Percentiles rank a stretch among this genome's conserved stretches.
Evolutionary conservation across 192 early-diverging fungal species (phyloP).

Genomic region (Coemansia sp.): DNA sequence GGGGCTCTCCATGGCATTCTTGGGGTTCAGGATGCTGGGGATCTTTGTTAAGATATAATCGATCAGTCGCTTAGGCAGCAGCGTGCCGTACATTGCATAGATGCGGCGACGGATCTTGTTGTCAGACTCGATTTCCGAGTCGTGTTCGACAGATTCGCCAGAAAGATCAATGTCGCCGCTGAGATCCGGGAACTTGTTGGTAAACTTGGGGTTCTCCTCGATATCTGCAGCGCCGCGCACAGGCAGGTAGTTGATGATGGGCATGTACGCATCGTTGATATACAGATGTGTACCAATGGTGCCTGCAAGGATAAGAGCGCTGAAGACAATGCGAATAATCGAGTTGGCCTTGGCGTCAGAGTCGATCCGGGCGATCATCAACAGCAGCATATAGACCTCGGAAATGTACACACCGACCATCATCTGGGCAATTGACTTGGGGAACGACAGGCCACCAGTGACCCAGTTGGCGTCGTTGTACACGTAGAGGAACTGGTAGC

Average conservation of each 20-base stretch:
- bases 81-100: conserved; percentile 44
- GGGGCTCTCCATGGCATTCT: not conserved
- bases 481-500: conserved; percentile 83
- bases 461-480: conserved; percentile 61
- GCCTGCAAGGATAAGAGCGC: conserved; percentile 53
- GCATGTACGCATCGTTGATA: conserved; percentile 61
- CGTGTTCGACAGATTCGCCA: conserved; percentile 11
- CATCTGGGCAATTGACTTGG: conserved; percentile 62
- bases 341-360: conserved; percentile 45
- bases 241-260: conserved; percentile 61
- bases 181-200: conserved; percentile 36
- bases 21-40: conserved; percentile 31
- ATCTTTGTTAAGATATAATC: conserved; percentile 44
- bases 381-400: conserved; percentile 75
- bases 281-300: conserved; percentile 59
- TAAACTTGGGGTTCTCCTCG: conserved; percentile 39
- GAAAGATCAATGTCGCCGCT: conserved; percentile 19
- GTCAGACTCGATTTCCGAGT: conserved; percentile 20
- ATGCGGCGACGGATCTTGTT: conserved; percentile 22
- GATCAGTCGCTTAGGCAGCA: conserved; percentile 34
- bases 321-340: conserved; percentile 54
- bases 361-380: conserved; percentile 63
- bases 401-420: conserved; percentile 75
- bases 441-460: conserved; percentile 71
- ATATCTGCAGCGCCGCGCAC: conserved; percentile 48